Evolutionary conservation across 78 protist genomes (phyloP), one percentile per base, ranked within the genome.

Genomic region (Trichosphaerium sp.): DNA sequence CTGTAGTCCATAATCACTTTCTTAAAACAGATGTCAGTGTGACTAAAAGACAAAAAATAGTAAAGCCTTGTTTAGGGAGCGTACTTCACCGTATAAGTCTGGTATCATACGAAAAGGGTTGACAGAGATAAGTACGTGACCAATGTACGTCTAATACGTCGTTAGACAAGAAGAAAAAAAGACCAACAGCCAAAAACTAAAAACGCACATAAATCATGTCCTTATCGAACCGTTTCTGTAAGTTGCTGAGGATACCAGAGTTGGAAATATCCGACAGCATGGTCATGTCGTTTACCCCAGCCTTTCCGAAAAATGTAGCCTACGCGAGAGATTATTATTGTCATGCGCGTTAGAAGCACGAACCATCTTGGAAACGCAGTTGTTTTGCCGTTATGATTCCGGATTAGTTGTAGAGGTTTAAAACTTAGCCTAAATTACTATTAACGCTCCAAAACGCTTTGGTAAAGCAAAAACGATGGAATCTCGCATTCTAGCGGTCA

Each of bases 261-360:
- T 83, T 79, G 21, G 62, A 60, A 31, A 91, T 54, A 54, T 80
- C 81, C 39, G 85, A 35, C 10, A 91, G 69, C 75, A 91, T 69
- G 35, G 82, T 87, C 88, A 90, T 69, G 82, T 90, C 95, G 44
- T 87, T 92, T 41, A 90, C 87, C 26, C 90, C 95, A 32, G 38
- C n/a, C n/a, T n/a, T n/a, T n/a, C n/a, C n/a, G n/a, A n/a, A n/a
- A n/a, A n/a, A n/a, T n/a, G n/a, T n/a, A n/a, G n/a, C n/a, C n/a
- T n/a, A n/a, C n/a, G n/a, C n/a, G n/a, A n/a, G n/a, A n/a, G n/a
- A n/a, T n/a, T n/a, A n/a, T n/a, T n/a, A n/a, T n/a, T n/a, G n/a
- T n/a, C n/a, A n/a, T n/a, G n/a, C n/a, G n/a, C n/a, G n/a, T n/a
- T n/a, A n/a, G n/a, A n/a, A n/a, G n/a, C n/a, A n/a, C n/a, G n/a